Percentiles rank a stretch among this genome's conserved stretches.
phyloP scores from a whole-genome alignment of 345 rosid species.

The Brassica juncea region DNA sequence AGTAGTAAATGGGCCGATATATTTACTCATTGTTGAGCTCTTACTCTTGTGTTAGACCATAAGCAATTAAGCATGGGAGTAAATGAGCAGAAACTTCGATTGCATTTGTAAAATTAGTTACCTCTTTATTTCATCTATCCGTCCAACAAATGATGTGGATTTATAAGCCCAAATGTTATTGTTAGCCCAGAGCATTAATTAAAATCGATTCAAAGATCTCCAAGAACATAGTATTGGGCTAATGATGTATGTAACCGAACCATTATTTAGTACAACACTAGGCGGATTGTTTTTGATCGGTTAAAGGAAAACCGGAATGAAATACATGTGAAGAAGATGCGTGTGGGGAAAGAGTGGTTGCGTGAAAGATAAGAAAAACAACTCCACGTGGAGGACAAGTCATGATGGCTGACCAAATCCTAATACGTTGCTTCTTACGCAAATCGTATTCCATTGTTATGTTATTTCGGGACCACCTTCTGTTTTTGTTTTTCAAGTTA shows the following conservation, averaged over 20 bases:
- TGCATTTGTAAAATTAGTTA: slow-evolving; percentile 20
- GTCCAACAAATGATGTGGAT: not conserved
- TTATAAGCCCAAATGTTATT: not conserved
- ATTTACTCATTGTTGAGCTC: slow-evolving; percentile 17
- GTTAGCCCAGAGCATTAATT: not conserved
- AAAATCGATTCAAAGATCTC: not conserved
- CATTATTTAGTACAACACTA: not conserved
- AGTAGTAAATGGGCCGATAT: not conserved
- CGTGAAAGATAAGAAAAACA: slow-evolving; percentile 26
- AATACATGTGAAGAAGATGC: slow-evolving; percentile 24
- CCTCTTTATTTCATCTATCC: not conserved
- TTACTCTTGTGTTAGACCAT: slow-evolving; percentile 16
- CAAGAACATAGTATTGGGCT: not conserved
- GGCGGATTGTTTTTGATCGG: not conserved
- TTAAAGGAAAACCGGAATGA: slow-evolving; percentile 8
- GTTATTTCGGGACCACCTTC: slow-evolving; percentile 22
- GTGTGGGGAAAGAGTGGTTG: slow-evolving; percentile 26
- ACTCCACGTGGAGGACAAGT: slow-evolving; percentile 29
- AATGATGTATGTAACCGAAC: not conserved
- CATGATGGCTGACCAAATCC: slow-evolving; percentile 28
- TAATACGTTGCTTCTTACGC: slow-evolving; percentile 34
- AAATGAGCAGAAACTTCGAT: slow-evolving; percentile 3
- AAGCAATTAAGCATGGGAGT: not conserved
- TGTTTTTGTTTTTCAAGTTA: not conserved
- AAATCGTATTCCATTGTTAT: not conserved